Evolutionary conservation across 169 alveolate genomes (phyloP).

Genomic region (Cryptosporidium bovis): DNA sequence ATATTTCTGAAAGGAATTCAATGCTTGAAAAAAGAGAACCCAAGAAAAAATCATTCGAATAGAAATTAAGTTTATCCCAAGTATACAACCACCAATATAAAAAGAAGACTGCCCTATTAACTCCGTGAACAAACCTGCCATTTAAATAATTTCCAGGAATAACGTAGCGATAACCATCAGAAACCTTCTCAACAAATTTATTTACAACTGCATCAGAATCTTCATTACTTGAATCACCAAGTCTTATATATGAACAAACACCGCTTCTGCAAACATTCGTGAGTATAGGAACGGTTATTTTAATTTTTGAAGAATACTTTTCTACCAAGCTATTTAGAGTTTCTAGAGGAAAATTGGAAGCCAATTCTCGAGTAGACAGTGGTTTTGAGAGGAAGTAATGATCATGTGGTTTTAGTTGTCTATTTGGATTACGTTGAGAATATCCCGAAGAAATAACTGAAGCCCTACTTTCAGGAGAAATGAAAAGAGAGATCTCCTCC

Average conservation of each 20-base stretch:
- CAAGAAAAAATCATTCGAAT: constrained; percentile 32
- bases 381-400: not conserved
- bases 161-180: not conserved
- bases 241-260: not conserved
- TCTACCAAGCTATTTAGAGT: not conserved
- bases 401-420: not conserved
- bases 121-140: not conserved
- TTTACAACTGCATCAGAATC: not conserved
- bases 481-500: constrained; percentile 2
- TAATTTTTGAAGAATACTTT: not conserved
- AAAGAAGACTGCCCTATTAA: constrained; percentile 54
- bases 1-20: constrained; percentile 8
- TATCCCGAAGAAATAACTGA: constrained; percentile 1
- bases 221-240: not conserved
- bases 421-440: not conserved
- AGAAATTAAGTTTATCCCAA: constrained; percentile 43
- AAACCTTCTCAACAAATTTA: not conserved
- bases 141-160: too few relatives aligned
- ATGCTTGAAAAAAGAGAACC: constrained; percentile 20
- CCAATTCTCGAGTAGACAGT: not conserved
- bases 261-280: not conserved
- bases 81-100: constrained; percentile 52
- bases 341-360: not conserved
- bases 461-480: not conserved
- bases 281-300: not conserved